A percentile compares a stretch with the other conserved stretches of the same genome.
phyloP scores from a whole-genome alignment of 1,139 yeast species.

The Kodamaea suecica region DNA sequence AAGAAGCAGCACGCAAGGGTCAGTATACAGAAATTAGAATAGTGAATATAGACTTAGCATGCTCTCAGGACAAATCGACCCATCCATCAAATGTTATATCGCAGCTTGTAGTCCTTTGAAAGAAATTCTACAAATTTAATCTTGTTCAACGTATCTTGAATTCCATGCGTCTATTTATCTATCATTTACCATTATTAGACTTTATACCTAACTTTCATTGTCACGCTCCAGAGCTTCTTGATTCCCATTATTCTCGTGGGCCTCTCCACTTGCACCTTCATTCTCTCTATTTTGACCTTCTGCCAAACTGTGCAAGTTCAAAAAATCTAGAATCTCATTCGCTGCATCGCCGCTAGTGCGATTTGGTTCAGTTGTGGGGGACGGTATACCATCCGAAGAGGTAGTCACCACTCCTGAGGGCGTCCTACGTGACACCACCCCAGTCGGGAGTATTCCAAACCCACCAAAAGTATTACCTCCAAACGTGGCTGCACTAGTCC shows the following conservation, averaged over 20 bases:
- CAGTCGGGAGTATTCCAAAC: constrained; percentile 24
- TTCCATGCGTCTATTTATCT: neutral
- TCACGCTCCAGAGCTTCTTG: too few species aligned
- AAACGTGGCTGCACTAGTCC: neutral
- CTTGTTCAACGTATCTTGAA: too few species aligned
- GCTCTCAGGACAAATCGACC: too few species aligned
- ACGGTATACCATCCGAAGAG: constrained; percentile 6
- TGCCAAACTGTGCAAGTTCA: constrained; percentile 26
- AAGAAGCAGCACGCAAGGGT: too few species aligned
- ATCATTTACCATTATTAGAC: constrained; percentile 1
- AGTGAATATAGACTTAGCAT: too few species aligned
- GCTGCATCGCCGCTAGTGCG: constrained; percentile 4
- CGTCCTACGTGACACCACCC: constrained; percentile 53
- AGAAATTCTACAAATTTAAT: too few species aligned
- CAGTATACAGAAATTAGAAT: too few species aligned
- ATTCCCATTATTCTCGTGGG: neutral
- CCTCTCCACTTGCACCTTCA: constrained; percentile 4
- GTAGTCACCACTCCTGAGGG: constrained; percentile 46
- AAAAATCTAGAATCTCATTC: constrained; percentile 24
- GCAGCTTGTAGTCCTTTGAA: too few species aligned
- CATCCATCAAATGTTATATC: too few species aligned
- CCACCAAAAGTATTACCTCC: neutral
- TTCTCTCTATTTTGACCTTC: constrained; percentile 5
- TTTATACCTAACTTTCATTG: too few species aligned
- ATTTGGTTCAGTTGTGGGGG: neutral